Evolutionary conservation across 805 yeast species (phyloP).

Genomic region (Starmera pachycereana): DNA sequence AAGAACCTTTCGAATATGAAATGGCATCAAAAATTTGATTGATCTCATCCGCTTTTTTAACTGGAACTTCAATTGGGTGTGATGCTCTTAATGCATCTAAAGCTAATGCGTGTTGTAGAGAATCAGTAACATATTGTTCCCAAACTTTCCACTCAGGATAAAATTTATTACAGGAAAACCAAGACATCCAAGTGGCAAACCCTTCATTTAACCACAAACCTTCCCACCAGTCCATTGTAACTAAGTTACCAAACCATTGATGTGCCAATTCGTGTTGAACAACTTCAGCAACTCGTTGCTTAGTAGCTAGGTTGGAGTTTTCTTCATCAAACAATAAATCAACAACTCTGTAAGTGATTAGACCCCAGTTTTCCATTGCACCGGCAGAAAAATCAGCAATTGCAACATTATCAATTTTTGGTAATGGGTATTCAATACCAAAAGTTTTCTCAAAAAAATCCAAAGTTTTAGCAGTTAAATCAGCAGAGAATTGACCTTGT

Average conservation of each 20-base stretch:
- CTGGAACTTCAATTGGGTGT: slow-evolving; percentile 81
- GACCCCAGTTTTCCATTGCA: slow-evolving; percentile 85
- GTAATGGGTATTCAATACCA: slow-evolving; percentile 68
- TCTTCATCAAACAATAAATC: slow-evolving; percentile 66
- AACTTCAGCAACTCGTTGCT: slow-evolving; percentile 74
- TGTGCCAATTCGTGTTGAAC: slow-evolving; percentile 86
- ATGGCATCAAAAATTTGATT: slow-evolving; percentile 81
- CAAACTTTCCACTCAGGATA: slow-evolving; percentile 84
- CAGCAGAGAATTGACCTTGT: slow-evolving; percentile 64
- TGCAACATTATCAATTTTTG: slow-evolving; percentile 75
- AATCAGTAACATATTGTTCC: slow-evolving; percentile 72
- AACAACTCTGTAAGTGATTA: slow-evolving; percentile 70
- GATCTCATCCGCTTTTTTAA: slow-evolving; percentile 66
- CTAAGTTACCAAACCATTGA: slow-evolving; percentile 88
- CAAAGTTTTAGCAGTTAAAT: slow-evolving; percentile 65
- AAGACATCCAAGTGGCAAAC: slow-evolving; percentile 86
- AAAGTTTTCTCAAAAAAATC: slow-evolving; percentile 64
- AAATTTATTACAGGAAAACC: slow-evolving; percentile 69
- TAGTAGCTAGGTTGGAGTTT: slow-evolving; percentile 50
- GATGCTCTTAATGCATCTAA: slow-evolving; percentile 76
- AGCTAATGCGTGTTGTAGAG: slow-evolving; percentile 62
- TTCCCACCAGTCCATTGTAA: slow-evolving; percentile 91
- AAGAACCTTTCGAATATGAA: slow-evolving; percentile 75
- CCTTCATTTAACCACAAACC: slow-evolving; percentile 86
- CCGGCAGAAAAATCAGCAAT: slow-evolving; percentile 80